A percentile compares a stretch with the other conserved stretches of the same genome.
Conservation (phyloP, 495 filamentous ascomycete species). For the Tuber brumale region DNA sequence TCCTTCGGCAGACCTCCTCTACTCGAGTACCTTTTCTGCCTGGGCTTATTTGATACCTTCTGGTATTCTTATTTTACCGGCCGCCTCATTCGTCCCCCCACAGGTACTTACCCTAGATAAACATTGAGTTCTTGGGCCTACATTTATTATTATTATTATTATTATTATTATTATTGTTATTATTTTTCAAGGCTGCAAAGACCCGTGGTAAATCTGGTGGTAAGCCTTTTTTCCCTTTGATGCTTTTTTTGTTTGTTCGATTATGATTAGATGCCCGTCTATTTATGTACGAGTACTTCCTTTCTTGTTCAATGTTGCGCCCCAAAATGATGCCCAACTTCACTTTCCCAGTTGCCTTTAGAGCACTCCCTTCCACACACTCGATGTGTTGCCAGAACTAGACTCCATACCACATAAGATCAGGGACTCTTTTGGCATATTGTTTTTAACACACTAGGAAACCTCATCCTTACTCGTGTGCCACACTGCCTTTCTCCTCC, state of each 20-base stretch:
- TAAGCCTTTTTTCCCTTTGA: conserved; percentile 5
- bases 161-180: background rate
- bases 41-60: background rate
- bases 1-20: background rate
- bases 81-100: background rate
- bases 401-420: background rate
- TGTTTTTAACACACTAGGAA: background rate
- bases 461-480: conserved; percentile 13
- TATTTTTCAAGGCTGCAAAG: background rate
- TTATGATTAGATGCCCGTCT: background rate
- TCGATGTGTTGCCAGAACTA: background rate
- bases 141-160: background rate
- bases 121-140: background rate
- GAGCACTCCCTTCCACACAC: conserved; percentile 10
- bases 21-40: background rate
- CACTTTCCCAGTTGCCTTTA: background rate
- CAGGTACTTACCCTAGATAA: background rate
- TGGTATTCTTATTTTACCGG: conserved; percentile 1
- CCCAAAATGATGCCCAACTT: background rate
- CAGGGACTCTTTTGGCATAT: background rate
- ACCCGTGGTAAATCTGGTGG: background rate
- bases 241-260: background rate
- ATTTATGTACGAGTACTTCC: background rate
- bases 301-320: background rate
- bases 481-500: conserved; percentile 15